A percentile compares a stretch with the other conserved stretches of the same genome.
These are phyloP conservation scores for Aspergillus brasiliensis DNA, from an alignment of 2,329 filamentous ascomycete genomes.

Conservation along the genomic window DNA sequence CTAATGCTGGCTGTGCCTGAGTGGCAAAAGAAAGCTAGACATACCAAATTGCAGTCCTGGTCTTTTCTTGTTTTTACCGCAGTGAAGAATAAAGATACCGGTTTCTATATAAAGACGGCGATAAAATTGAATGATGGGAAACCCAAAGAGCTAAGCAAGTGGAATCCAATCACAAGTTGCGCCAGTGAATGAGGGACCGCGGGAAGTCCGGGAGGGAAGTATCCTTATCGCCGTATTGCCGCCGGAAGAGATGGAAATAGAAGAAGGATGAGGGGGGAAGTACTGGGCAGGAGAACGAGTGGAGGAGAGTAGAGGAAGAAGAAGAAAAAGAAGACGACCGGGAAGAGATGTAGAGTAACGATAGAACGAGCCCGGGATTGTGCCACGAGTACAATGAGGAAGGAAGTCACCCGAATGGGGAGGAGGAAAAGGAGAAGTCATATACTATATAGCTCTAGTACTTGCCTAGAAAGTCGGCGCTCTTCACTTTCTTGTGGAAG, in stretches of 20 bases:
- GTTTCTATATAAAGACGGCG: conserved; percentile 3
- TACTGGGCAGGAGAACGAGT: conserved; percentile 5
- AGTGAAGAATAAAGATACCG: conserved; percentile 6
- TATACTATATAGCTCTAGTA: background rate
- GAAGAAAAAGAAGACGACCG: background rate
- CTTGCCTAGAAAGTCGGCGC: background rate
- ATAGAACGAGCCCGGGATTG: conserved; percentile 1
- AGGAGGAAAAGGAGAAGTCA: background rate
- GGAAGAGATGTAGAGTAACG: background rate
- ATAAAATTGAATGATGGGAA: background rate
- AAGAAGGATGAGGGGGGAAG: conserved; percentile 1
- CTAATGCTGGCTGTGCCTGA: background rate
- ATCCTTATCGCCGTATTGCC: background rate
- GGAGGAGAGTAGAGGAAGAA: conserved; percentile 6
- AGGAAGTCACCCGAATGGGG: background rate
- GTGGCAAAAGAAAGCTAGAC: background rate
- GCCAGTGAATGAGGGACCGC: conserved; percentile 21
- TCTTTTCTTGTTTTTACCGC: too few relatives aligned
- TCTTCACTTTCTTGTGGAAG: background rate
- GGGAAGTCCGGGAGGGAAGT: background rate
- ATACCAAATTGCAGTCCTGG: conserved; percentile 10
- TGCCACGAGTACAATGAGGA: conserved; percentile 1
- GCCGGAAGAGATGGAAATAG: conserved; percentile 7
- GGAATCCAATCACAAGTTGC: conserved; percentile 8
- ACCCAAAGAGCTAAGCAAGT: background rate